These are phyloP conservation scores for Strigomonas culicis DNA, from an alignment of 208 protist genomes.

Conservation along the genomic window DNA sequence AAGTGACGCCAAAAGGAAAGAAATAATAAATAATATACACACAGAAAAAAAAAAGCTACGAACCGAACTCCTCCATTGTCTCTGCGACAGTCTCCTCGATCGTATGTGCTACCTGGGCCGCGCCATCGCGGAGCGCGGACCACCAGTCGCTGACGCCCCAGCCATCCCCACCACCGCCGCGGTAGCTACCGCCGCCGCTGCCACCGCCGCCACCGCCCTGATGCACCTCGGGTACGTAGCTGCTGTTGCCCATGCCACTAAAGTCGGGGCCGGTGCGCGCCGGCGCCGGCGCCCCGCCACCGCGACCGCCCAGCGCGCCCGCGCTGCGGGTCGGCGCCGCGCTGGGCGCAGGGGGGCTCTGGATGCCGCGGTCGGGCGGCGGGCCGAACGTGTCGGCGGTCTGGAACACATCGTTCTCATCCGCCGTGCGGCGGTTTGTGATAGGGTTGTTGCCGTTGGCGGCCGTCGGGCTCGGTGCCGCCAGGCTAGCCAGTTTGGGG, in stretches of 20 bases:
- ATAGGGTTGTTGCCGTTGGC: not conserved
- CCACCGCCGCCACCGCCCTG: constrained; percentile 3
- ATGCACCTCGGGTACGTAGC: constrained; percentile 16
- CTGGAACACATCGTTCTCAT: not conserved
- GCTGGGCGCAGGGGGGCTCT: not conserved
- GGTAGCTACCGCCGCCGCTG: constrained; percentile 1
- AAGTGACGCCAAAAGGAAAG: not conserved
- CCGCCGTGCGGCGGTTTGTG: not conserved
- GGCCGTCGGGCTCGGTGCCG: not conserved
- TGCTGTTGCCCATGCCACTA: constrained; percentile 38
- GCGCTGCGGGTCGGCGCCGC: not conserved
- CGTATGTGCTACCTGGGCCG: constrained; percentile 18
- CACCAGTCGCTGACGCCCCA: constrained; percentile 31
- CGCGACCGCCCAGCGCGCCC: not conserved
- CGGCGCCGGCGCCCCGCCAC: not conserved
- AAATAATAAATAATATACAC: not conserved
- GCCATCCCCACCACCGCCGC: constrained; percentile 33
- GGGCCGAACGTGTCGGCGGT: not conserved
- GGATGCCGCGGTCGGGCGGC: not conserved
- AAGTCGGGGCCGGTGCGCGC: constrained; percentile 36
- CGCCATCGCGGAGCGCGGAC: constrained; percentile 24
- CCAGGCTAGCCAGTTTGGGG: not conserved
- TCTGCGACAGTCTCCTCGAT: constrained; percentile 33
- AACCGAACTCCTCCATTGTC: constrained; percentile 33
- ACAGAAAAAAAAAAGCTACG: constrained; percentile 10